Evolutionary conservation across 208 protist genomes (phyloP), one percentile per base, ranked within the genome.

Genomic region (Acanthamoeba rhysodes): DNA sequence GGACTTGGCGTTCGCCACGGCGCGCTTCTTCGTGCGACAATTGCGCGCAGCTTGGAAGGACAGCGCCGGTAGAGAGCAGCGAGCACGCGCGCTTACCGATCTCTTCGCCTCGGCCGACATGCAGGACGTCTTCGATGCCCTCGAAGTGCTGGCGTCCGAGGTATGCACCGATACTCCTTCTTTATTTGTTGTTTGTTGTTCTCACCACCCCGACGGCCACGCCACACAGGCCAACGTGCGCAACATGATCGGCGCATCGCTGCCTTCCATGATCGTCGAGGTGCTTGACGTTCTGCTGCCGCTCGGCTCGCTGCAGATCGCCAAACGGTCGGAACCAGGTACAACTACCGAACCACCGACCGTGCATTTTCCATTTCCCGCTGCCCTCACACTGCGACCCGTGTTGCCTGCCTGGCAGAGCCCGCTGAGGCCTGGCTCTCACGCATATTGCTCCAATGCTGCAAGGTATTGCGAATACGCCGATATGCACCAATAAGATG

Each of bases 1-100:
- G 6, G 80, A 88, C 80, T n/a, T 88, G 80, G 80, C 80, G 29
- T 88, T 64, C 34, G 80, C 80, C 41, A 24, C 50, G 22, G 50
- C 80, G 8, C 80, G 80, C 29, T 64, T n/a, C 50, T 88, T 88
- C 34, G 80, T 88, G 45, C 41, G 53, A 10, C 29, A 88, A 37
- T 12, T 88, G 34, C 80, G 80, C 41, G 50, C n/a, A 3, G 80
- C 50, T 14, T 64, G 41, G 24, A 55, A 88, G 34, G 80, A 34
- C 80, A 10, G 5, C 50, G 5, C 22, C 34, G 9, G 24, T 29
- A 5, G 22, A 8, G 80, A 88, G 48, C 80, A 66, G 53, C 22
- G 34, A 12, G 24, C 29, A 5, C 48, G 50, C 8, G 80, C 80
- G 6, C 50, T 88, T 1, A 9, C 50, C 29, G 27, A 27, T 2